Evolutionary conservation across 2,329 filamentous ascomycete genomes (phyloP), one percentile per base, ranked within the genome.

Genomic region (Stromatinia cepivora): DNA sequence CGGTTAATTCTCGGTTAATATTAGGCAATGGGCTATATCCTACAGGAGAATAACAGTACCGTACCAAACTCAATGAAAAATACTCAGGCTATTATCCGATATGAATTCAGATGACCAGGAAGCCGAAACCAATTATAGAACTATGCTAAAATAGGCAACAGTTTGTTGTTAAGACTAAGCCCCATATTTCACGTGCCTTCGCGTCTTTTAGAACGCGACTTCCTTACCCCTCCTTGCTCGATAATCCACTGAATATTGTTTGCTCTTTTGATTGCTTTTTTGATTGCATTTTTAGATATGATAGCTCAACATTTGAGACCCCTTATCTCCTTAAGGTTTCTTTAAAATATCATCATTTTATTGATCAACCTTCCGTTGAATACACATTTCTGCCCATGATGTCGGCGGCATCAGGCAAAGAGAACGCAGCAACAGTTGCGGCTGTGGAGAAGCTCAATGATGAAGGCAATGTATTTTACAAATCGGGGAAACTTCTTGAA

Each of bases 121-220:
- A 17, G 15, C 39, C 15, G 13, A 7, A 15, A 17, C 39, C 39
- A 42, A 42, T 42, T 6, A 42, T 42, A 42, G 13, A 5, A 42
- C 5, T 4, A 17, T 42, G 39, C 13, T 42, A 42, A 42, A 17
- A 42, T 17, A 17, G 15, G 15, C 39, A 42, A 15, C 39, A 15
- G 39, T 42, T 13, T 39, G 36, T 42, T 7, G 39, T 39, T 13
- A 9, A 45, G n/a, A 9, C 20, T 22, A 42, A 42, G 39, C 15
- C 34, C 57, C 5, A 54, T 69, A 34, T 50, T 69, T 25, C 48
- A 50, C 48, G 48, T 50, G 48, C 48, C n/a, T 3, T 50, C 22
- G 9, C 20, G 48, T n/a, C 22, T 48, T 8, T n/a, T n/a, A 4
- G 22, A 22, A 22, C 22, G 46, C 46, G 46, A 10, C 20, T n/a